Evolutionary conservation across 768 basidiomycete species (phyloP), one percentile per base, ranked within the genome.

Genomic region (Saitozyma sp.): DNA sequence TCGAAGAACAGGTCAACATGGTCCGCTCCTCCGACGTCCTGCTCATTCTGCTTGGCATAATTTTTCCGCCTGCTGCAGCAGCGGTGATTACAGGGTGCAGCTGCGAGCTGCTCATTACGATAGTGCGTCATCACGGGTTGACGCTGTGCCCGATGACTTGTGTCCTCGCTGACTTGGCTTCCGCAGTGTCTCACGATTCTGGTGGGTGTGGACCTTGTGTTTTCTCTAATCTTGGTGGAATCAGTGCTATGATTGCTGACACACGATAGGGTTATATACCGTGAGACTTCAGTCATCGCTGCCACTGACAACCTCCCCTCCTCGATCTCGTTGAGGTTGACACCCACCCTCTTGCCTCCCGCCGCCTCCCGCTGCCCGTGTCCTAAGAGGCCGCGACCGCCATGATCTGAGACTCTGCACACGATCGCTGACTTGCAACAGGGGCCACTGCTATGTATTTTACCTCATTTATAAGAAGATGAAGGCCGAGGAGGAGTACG

Each of bases 21-120:
- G 75, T 77, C 57, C 54, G 62, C 54, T 73, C 66, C 14, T 73
- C 69, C 45, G 77, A 78, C 48, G 67, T 78, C 58, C 38, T 78
- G 42, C 73, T 78, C 52, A 75, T 78, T 48, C 62, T 78, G 50
- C 71, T 78, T n/a, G 75, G 75, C 29, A 75, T 78, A 64, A 66
- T 78, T 57, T 78, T 78, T 69, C 77, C 77, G 1, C 74, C 70
- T 16, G 62, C 64, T 1, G 61, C 74, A 14, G 72, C 68, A 0
- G 61, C 56, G 14, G 69, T 78, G 59, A 74, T 78, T 61, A 68
- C 75, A 3, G 77, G 77, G 41, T 78, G 77, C 50, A 53, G 49
- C 0, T 75, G 69, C 56, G 75, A 78, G 56, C 57, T 74, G 9
- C 55, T 73, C 19, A 19, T 13, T 20, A 43, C 19, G 17, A 19